Conservation (phyloP, 441 rosid genomes). For the Viola pubescens region DNA sequence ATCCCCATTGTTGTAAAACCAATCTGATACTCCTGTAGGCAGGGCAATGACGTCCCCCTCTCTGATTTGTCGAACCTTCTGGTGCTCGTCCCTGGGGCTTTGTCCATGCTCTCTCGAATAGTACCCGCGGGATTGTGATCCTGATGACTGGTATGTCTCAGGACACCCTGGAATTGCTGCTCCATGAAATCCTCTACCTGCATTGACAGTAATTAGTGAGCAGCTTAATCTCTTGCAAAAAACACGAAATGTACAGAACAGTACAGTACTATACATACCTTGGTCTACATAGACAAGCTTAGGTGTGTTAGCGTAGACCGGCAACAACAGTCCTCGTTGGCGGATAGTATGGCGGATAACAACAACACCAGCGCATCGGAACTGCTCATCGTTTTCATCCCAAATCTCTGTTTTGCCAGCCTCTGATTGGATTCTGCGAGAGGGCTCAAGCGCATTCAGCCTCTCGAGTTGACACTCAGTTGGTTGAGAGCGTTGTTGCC, state of each 20-base stretch:
- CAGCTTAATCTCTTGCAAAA: background rate
- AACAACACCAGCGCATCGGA: slow-evolving; percentile 36
- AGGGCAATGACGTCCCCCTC: slow-evolving; percentile 47
- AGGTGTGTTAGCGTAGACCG: slow-evolving; percentile 27
- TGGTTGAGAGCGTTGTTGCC: slow-evolving; percentile 18
- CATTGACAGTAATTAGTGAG: background rate
- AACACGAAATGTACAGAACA: background rate
- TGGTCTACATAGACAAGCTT: slow-evolving; percentile 30
- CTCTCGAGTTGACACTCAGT: slow-evolving; percentile 46
- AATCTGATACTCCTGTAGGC: slow-evolving; percentile 54
- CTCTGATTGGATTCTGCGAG: slow-evolving; percentile 32
- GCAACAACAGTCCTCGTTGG: slow-evolving; percentile 31
- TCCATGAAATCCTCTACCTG: slow-evolving; percentile 52
- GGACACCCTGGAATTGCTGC: slow-evolving; percentile 54
- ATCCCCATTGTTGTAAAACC: slow-evolving; percentile 59
- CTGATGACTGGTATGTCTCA: slow-evolving; percentile 51
- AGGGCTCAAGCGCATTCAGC: slow-evolving; percentile 50
- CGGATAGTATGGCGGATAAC: slow-evolving; percentile 25
- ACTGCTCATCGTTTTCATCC: slow-evolving; percentile 32
- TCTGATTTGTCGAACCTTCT: slow-evolving; percentile 47
- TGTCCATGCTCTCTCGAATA: slow-evolving; percentile 13
- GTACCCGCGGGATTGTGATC: slow-evolving; percentile 6
- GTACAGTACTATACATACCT: slow-evolving; percentile 20
- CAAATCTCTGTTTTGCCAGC: slow-evolving; percentile 35
- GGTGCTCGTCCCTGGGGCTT: slow-evolving; percentile 49